phyloP scores from a whole-genome alignment of 306 rosid species.

The Arachis hypogaea region DNA sequence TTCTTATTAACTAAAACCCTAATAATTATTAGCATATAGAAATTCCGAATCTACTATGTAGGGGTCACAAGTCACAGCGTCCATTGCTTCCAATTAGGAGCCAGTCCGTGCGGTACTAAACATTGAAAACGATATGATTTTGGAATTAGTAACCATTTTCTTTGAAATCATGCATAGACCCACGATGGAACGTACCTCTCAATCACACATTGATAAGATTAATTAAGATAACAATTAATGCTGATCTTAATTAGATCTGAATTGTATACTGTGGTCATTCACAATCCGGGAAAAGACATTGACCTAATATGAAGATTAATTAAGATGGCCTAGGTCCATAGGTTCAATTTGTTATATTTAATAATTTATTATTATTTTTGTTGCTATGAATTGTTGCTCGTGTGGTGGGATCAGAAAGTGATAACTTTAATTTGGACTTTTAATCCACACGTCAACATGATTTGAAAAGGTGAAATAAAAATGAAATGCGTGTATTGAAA shows the following conservation, averaged over 20 bases:
- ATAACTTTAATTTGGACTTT: slow-evolving; percentile 5
- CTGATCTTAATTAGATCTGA: slow-evolving; percentile 1
- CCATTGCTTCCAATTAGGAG: slow-evolving; percentile 38
- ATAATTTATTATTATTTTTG: background rate
- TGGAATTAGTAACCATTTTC: slow-evolving; percentile 24
- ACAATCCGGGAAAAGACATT: slow-evolving; percentile 50
- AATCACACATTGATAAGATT: slow-evolving; percentile 28
- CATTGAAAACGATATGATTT: slow-evolving; percentile 30
- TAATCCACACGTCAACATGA: slow-evolving; percentile 31
- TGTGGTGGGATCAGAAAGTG: slow-evolving; percentile 53
- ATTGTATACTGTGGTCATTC: slow-evolving; percentile 23
- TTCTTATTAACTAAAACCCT: too few relatives aligned
- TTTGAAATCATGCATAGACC: slow-evolving; percentile 37
- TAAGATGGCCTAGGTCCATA: background rate
- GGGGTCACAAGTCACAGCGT: background rate
- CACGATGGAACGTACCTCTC: slow-evolving; percentile 31
- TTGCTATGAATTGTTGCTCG: slow-evolving; percentile 35
- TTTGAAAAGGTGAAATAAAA: slow-evolving; percentile 33
- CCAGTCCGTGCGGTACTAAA: slow-evolving; percentile 29
- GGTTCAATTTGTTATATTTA: background rate
- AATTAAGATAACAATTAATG: slow-evolving; percentile 33
- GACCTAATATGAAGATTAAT: slow-evolving; percentile 1
- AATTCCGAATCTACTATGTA: too few relatives aligned
- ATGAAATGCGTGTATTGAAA: slow-evolving; percentile 38
- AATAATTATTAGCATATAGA: too few relatives aligned